A percentile compares a stretch with the other conserved stretches of the same genome.
Evolutionary conservation across 176 grass and related monocot species (phyloP).

Genomic region (Bromus sterilis): DNA sequence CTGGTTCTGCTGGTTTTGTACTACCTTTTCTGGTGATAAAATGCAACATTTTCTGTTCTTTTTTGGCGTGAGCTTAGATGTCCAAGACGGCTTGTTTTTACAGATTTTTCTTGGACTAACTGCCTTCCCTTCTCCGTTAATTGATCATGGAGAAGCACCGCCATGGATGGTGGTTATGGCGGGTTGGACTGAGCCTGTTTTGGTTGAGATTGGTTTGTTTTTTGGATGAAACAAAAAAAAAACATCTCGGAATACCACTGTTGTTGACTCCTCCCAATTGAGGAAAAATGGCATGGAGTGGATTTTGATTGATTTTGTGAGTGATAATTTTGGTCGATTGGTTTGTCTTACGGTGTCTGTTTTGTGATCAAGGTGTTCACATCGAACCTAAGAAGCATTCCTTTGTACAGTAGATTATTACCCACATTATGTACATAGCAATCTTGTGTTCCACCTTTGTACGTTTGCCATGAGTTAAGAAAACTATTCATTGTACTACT

Average conservation of each 20-base stretch:
- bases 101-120: constrained; percentile 15
- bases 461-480: background rate
- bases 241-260: background rate
- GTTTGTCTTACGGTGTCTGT: background rate
- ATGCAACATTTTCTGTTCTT: too few relatives aligned
- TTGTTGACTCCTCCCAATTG: background rate
- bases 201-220: background rate
- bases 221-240: background rate
- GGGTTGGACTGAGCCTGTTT: background rate
- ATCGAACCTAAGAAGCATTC: background rate
- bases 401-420: background rate
- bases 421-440: background rate
- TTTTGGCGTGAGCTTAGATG: background rate
- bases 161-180: background rate
- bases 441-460: background rate
- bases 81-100: constrained; percentile 23
- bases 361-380: background rate
- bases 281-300: background rate
- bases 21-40: constrained; percentile 44
- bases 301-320: background rate
- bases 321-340: background rate
- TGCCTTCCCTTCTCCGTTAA: background rate
- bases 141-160: constrained; percentile 7
- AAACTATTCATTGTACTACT: background rate
- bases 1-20: constrained; percentile 34